Percentiles rank a stretch among this genome's conserved stretches.
Evolutionary conservation across 441 rosid species (phyloP).

Genomic region (Cnidoscolus chayamansa): DNA sequence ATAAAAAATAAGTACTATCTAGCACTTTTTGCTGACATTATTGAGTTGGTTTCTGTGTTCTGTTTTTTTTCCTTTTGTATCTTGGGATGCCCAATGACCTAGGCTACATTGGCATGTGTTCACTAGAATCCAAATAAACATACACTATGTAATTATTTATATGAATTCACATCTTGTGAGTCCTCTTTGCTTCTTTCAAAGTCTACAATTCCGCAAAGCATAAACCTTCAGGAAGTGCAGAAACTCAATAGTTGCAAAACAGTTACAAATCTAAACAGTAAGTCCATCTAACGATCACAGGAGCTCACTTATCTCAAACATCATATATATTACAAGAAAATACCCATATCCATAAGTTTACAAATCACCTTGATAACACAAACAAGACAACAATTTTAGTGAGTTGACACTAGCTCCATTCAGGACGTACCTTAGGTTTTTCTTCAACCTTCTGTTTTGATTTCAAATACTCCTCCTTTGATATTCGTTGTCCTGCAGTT

Average conservation of each 20-base stretch:
- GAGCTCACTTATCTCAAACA: constrained; percentile 10
- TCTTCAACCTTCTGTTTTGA: constrained; percentile 57
- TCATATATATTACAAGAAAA: background rate
- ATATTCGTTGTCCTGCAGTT: constrained; percentile 65
- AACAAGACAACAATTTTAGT: background rate
- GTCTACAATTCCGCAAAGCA: background rate
- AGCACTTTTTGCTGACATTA: background rate
- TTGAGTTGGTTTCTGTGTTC: background rate
- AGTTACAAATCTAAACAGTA: background rate
- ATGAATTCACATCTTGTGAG: background rate
- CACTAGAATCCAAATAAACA: background rate
- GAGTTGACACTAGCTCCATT: background rate
- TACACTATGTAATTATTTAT: background rate
- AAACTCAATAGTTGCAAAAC: background rate
- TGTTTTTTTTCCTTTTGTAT: background rate
- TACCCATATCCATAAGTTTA: background rate
- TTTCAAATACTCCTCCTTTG: constrained; percentile 72
- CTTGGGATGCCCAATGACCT: background rate
- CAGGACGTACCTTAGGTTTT: constrained; percentile 75
- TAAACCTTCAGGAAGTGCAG: background rate
- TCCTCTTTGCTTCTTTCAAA: background rate
- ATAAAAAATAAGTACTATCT: background rate
- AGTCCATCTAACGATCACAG: background rate
- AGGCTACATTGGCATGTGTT: background rate
- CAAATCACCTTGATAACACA: background rate